These are phyloP conservation scores for Vitis riparia DNA, from an alignment of 164 flowering plant species.

Conservation along the genomic window DNA sequence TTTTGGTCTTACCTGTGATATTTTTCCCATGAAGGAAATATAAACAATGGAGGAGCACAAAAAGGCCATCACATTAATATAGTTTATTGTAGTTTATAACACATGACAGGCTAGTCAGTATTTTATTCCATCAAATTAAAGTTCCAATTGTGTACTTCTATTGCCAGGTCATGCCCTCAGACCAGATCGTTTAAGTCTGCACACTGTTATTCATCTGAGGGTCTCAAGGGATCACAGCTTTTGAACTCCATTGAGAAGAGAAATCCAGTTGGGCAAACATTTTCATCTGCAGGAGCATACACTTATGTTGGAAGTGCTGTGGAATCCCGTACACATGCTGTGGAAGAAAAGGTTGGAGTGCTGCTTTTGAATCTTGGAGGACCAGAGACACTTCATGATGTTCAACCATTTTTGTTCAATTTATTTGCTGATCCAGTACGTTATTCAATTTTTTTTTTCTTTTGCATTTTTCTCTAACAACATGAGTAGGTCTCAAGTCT, in stretches of 20 bases:
- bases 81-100: background rate
- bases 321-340: conserved; percentile 38
- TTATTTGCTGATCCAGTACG: conserved; percentile 98
- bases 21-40: no score
- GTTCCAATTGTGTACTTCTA: background rate
- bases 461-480: background rate
- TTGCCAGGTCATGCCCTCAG: conserved; percentile 21
- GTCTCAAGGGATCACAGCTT: background rate
- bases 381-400: conserved; percentile 82
- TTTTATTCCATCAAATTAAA: background rate
- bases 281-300: conserved; percentile 28
- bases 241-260: conserved; percentile 12
- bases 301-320: conserved; percentile 25
- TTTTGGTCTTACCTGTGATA: no score
- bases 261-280: conserved; percentile 26
- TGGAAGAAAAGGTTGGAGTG: conserved; percentile 85
- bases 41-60: no score
- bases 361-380: conserved; percentile 95
- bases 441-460: background rate
- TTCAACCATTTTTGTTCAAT: conserved; percentile 91
- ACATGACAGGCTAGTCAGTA: no score
- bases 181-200: conserved; percentile 7
- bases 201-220: conserved; percentile 5
- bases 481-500: background rate
- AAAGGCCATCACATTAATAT: no score